phyloP scores from a whole-genome alignment of 495 filamentous ascomycete genomes.

The Apodospora peruviana region DNA sequence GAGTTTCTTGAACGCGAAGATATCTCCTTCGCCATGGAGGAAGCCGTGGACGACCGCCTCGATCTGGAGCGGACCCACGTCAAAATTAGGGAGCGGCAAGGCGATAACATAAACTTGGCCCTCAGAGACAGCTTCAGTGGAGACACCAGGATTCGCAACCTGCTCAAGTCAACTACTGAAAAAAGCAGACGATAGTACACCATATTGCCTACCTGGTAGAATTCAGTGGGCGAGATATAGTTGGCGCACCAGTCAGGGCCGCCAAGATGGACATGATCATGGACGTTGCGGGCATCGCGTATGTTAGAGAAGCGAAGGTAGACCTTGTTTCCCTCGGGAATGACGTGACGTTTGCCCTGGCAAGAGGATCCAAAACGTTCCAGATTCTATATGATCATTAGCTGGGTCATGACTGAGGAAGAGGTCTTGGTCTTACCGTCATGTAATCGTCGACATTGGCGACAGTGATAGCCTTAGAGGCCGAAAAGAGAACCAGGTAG shows the following conservation, averaged over 20 bases:
- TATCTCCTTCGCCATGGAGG: constrained; percentile 46
- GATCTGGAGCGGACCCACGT: constrained; percentile 21
- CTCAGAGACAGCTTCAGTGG: constrained; percentile 36
- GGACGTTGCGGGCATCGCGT: constrained; percentile 46
- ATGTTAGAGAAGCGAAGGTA: constrained; percentile 55
- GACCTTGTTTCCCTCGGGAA: constrained; percentile 28
- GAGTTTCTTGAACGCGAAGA: constrained; percentile 46
- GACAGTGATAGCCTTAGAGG: constrained; percentile 16
- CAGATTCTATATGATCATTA: constrained; percentile 22
- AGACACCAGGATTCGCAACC: constrained; percentile 17
- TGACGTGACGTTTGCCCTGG: constrained; percentile 25
- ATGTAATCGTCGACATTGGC: constrained; percentile 31
- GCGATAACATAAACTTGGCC: constrained; percentile 48
- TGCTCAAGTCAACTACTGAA: not conserved
- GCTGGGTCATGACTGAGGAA: not conserved
- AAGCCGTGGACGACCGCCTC: constrained; percentile 42
- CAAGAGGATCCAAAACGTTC: constrained; percentile 21
- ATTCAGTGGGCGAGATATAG: constrained; percentile 43
- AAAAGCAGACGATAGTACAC: not conserved
- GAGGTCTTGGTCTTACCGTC: constrained; percentile 22
- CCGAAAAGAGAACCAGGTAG: constrained; percentile 30
- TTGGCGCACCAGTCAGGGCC: constrained; percentile 44
- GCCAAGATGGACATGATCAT: constrained; percentile 37
- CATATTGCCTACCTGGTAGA: constrained; percentile 23
- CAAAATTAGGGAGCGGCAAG: constrained; percentile 18